Percentiles rank a stretch among this genome's conserved stretches.
Evolutionary conservation across 2,329 filamentous ascomycete species (phyloP).

Genomic region (Camptophora hylomeconis): DNA sequence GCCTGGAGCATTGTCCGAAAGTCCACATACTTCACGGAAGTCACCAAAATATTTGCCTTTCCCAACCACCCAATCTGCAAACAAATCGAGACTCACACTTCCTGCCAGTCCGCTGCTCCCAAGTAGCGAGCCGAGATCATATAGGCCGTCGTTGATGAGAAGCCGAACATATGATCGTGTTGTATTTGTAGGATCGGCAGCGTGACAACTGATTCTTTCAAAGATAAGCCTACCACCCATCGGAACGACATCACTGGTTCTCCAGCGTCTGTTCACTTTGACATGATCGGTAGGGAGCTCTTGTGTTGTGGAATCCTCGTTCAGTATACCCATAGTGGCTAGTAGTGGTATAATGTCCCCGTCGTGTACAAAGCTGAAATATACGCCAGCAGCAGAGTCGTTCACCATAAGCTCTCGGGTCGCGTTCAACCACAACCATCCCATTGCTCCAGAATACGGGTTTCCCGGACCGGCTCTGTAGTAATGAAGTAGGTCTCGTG

Average conservation of each 20-base stretch:
- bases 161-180: conserved; percentile 33
- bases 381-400: conserved; percentile 29
- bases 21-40: conserved; percentile 36
- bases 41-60: conserved; percentile 32
- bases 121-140: conserved; percentile 24
- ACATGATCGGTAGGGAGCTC: conserved; percentile 35
- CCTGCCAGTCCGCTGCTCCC: conserved; percentile 19
- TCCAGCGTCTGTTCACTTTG: conserved; percentile 35
- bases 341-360: conserved; percentile 45
- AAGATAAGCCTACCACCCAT: conserved; percentile 45
- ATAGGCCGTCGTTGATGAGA: conserved; percentile 45
- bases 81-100: conserved; percentile 33
- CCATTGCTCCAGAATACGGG: conserved; percentile 39
- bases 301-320: conserved; percentile 31
- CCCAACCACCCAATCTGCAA: conserved; percentile 27
- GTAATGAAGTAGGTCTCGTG: conserved; percentile 44
- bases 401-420: conserved; percentile 36
- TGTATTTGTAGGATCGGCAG: conserved; percentile 3
- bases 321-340: conserved; percentile 29
- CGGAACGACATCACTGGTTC: conserved; percentile 41
- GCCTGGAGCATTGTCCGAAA: conserved; percentile 27
- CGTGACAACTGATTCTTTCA: conserved; percentile 37
- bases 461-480: conserved; percentile 47
- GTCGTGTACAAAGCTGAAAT: conserved; percentile 49
- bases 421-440: conserved; percentile 46